Percentiles rank a stretch among this genome's conserved stretches.
These are phyloP conservation scores for Martiniozyma asiatica DNA, from an alignment of 1,139 yeast species.

Conservation along the genomic window DNA sequence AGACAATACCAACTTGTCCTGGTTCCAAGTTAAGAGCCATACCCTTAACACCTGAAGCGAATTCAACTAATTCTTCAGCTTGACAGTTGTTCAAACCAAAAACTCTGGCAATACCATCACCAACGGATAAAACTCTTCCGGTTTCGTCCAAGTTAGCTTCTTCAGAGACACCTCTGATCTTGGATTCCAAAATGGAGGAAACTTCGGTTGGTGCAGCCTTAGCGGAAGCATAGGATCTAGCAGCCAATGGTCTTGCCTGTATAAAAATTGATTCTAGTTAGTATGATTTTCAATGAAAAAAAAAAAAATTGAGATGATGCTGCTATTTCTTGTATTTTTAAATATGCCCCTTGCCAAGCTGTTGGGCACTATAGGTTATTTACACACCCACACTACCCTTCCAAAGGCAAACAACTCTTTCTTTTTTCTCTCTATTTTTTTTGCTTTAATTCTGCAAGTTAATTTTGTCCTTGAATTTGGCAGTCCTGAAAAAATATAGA, in stretches of 20 bases:
- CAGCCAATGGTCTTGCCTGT: slow-evolving; percentile 67
- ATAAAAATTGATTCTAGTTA: too few relatives aligned
- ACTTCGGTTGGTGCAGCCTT: slow-evolving; percentile 99
- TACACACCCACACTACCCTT: slow-evolving; percentile 26
- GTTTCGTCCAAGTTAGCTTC: slow-evolving; percentile 98
- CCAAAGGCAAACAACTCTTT: too few relatives aligned
- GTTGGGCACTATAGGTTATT: too few relatives aligned
- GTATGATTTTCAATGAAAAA: too few relatives aligned
- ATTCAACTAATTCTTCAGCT: slow-evolving; percentile 99
- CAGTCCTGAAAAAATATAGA: too few relatives aligned
- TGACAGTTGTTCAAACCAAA: slow-evolving; percentile 99
- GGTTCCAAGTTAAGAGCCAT: slow-evolving; percentile 99
- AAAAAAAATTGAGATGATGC: slow-evolving; percentile 5
- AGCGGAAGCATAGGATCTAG: slow-evolving; percentile 82
- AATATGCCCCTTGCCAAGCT: too few relatives aligned
- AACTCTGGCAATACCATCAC: slow-evolving; percentile 99
- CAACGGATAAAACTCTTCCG: slow-evolving; percentile 98
- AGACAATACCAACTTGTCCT: slow-evolving; percentile 99
- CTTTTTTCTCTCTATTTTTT: too few relatives aligned
- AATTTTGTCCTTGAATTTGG: too few relatives aligned
- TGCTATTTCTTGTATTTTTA: too few relatives aligned
- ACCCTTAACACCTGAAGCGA: slow-evolving; percentile 99
- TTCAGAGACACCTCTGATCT: slow-evolving; percentile 97
- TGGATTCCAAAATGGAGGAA: slow-evolving; percentile 96
- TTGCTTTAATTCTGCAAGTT: too few relatives aligned